A percentile compares a stretch with the other conserved stretches of the same genome.
Evolutionary conservation across 148 eudicot genomes (phyloP).

Genomic region (Linanthus parryae): DNA sequence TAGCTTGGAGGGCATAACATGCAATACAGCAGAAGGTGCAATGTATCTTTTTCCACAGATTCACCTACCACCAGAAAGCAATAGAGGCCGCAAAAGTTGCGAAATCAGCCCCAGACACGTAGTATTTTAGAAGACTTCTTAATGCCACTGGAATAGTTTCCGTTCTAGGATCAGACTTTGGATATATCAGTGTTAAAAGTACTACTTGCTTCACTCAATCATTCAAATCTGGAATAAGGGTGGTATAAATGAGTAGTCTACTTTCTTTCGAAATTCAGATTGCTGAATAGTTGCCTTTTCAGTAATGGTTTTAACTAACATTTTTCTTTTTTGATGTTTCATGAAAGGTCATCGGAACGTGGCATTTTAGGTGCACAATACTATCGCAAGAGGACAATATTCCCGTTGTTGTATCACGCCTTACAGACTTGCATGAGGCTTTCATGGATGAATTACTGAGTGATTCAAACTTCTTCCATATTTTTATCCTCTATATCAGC

Average conservation of each 20-base stretch:
- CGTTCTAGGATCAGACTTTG: slow-evolving; percentile 89
- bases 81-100: slow-evolving; percentile 77
- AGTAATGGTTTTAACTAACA: no score
- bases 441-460: slow-evolving; percentile 85
- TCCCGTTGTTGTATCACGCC: slow-evolving; percentile 71
- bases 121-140: slow-evolving; percentile 62
- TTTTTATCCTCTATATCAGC: no score
- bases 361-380: slow-evolving; percentile 97
- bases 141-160: slow-evolving; percentile 79
- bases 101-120: slow-evolving; percentile 60
- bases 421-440: slow-evolving; percentile 67
- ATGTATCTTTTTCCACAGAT: slow-evolving; percentile 91
- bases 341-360: slow-evolving; percentile 71
- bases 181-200: slow-evolving; percentile 90
- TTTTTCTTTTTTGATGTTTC: neutral
- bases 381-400: slow-evolving; percentile 90
- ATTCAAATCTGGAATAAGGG: no score
- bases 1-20: slow-evolving; percentile 79
- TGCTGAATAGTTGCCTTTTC: no score
- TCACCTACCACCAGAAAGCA: slow-evolving; percentile 58
- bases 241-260: no score
- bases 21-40: slow-evolving; percentile 97
- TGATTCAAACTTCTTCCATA: no score
- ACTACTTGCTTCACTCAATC: no score
- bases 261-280: no score